A percentile compares a stretch with the other conserved stretches of the same genome.
These are phyloP conservation scores for Sarcocystis neurona DNA, from an alignment of 169 alveolate species.

Conservation along the genomic window DNA sequence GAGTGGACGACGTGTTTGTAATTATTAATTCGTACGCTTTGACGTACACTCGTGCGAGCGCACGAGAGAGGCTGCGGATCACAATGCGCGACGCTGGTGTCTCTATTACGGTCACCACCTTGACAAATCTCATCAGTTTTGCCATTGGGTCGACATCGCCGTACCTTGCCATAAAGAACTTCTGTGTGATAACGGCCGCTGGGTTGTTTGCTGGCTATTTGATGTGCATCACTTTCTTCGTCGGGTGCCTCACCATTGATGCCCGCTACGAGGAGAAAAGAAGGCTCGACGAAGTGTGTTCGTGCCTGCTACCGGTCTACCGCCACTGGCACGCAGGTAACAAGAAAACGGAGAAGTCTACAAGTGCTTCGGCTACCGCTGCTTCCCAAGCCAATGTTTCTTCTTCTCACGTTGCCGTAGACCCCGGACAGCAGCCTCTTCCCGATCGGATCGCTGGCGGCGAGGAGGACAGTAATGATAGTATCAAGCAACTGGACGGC, in stretches of 20 bases:
- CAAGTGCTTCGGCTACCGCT: too few relatives aligned
- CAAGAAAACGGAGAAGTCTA: background rate
- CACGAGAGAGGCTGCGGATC: constrained; percentile 75
- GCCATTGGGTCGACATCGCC: constrained; percentile 82
- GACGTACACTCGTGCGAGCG: constrained; percentile 73
- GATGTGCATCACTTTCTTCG: constrained; percentile 75
- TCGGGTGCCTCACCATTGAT: constrained; percentile 77
- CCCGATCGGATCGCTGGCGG: too few relatives aligned
- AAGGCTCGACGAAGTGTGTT: background rate
- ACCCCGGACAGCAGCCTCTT: too few relatives aligned
- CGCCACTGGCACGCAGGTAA: background rate
- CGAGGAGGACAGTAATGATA: too few relatives aligned
- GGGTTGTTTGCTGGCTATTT: constrained; percentile 79
- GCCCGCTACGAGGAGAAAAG: constrained; percentile 61
- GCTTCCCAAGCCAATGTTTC: too few relatives aligned
- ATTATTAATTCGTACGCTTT: constrained; percentile 77
- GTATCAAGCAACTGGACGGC: background rate
- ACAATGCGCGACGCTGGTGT: constrained; percentile 80
- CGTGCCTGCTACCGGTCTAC: background rate
- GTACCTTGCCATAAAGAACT: constrained; percentile 78
- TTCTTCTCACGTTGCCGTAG: background rate
- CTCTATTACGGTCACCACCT: constrained; percentile 80
- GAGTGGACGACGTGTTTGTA: constrained; percentile 82
- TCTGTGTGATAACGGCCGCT: constrained; percentile 76
- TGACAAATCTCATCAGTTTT: constrained; percentile 79